phyloP scores from a whole-genome alignment of 2,329 filamentous ascomycete genomes.

The Didymosphaeria variabile region DNA sequence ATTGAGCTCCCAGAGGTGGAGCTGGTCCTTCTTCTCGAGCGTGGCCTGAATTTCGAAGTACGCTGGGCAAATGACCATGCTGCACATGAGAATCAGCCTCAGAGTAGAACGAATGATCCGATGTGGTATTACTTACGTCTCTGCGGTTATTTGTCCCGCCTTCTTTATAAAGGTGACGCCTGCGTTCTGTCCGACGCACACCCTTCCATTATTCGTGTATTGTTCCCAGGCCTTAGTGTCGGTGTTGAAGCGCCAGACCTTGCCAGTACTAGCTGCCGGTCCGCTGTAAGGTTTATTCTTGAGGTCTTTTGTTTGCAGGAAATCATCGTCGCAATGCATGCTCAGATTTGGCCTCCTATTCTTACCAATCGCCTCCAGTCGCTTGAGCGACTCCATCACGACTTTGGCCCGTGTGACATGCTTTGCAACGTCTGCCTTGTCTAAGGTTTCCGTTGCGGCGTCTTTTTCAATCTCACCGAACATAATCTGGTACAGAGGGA shows the following conservation, averaged over 20 bases:
- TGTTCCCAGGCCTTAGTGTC: background rate
- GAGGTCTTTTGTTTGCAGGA: background rate
- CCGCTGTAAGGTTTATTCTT: background rate
- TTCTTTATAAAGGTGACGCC: background rate
- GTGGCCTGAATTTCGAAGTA: background rate
- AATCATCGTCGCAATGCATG: slow-evolving; percentile 1
- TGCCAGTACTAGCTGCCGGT: background rate
- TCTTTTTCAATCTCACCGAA: background rate
- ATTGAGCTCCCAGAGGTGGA: background rate
- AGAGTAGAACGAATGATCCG: too few relatives aligned
- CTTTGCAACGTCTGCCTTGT: background rate
- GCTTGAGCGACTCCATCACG: background rate
- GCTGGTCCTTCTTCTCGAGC: slow-evolving; percentile 1
- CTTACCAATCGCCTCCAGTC: background rate
- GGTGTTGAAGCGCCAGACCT: background rate
- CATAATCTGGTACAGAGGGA: background rate
- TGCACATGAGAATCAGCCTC: background rate
- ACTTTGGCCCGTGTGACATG: background rate
- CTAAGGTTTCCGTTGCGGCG: too few relatives aligned
- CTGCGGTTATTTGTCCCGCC: background rate
- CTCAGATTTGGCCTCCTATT: background rate
- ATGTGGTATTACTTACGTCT: background rate
- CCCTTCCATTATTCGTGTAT: background rate
- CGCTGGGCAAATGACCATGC: background rate
- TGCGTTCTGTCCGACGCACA: background rate